Conservation (phyloP, 225 moss, liverwort and hornwort species). For the Neckera pumila region DNA sequence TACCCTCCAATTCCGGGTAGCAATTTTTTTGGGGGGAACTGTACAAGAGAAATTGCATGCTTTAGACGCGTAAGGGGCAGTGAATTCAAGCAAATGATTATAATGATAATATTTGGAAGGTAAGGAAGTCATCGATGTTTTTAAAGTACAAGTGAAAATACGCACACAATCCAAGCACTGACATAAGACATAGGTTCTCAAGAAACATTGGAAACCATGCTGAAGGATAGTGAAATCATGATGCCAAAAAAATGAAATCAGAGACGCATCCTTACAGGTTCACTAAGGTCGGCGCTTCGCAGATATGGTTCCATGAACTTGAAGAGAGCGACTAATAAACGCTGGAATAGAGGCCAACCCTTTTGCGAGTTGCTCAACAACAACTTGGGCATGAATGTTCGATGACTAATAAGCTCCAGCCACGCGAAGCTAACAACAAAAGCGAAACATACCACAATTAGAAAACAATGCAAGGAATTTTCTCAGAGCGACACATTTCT, state of each 20-base stretch:
- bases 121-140: neutral
- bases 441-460: neutral
- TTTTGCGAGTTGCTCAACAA: slow-evolving; percentile 79
- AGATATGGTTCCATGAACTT: slow-evolving; percentile 95
- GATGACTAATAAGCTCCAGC: slow-evolving; percentile 91
- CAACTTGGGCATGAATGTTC: slow-evolving; percentile 94
- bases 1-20: neutral
- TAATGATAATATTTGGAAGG: neutral
- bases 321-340: slow-evolving; percentile 82
- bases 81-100: neutral
- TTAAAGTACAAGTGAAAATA: neutral
- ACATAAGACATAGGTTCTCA: neutral
- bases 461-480: neutral
- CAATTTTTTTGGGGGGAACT: neutral
- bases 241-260: neutral
- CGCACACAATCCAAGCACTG: neutral
- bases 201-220: neutral
- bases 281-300: slow-evolving; percentile 82
- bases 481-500: neutral
- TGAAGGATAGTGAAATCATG: neutral
- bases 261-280: slow-evolving; percentile 50
- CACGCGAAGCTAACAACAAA: slow-evolving; percentile 65
- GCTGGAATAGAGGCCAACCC: slow-evolving; percentile 93
- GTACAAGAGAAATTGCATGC: neutral
- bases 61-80: neutral